phyloP scores from a whole-genome alignment of 371 early-diverging fungal genomes.

The Zychaea mexicana region DNA sequence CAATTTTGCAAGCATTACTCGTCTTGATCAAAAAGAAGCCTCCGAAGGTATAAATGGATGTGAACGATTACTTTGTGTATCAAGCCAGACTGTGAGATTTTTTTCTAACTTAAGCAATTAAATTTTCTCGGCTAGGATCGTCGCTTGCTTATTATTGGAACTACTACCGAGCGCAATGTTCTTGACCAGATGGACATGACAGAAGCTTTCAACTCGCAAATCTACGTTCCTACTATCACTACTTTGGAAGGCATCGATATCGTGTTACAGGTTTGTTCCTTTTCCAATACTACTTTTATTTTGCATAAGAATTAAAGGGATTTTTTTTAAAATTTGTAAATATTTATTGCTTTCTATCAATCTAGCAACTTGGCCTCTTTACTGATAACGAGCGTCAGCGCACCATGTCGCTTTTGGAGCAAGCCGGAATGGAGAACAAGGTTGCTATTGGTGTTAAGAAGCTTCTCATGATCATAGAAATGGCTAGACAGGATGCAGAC shows the following conservation, averaged over 20 bases:
- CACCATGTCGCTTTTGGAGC: slow-evolving; percentile 57
- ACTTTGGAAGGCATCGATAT: slow-evolving; percentile 61
- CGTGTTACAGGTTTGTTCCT: slow-evolving; percentile 58
- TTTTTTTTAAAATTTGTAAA: too few species aligned
- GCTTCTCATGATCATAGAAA: slow-evolving; percentile 86
- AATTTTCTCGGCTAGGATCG: slow-evolving; percentile 45
- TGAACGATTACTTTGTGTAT: too few species aligned
- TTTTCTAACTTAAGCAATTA: too few species aligned
- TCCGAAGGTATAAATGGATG: slow-evolving; percentile 80
- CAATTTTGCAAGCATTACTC: slow-evolving; percentile 94
- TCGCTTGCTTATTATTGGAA: slow-evolving; percentile 84
- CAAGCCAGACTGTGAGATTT: too few species aligned
- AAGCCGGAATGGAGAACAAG: slow-evolving; percentile 57
- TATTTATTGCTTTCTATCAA: not conserved
- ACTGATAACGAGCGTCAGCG: slow-evolving; percentile 57
- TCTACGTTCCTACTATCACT: slow-evolving; percentile 81
- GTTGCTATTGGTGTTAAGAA: slow-evolving; percentile 91
- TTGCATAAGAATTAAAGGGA: not conserved
- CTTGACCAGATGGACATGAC: slow-evolving; percentile 88
- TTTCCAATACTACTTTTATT: too few species aligned
- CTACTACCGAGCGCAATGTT: slow-evolving; percentile 79
- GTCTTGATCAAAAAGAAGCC: slow-evolving; percentile 92
- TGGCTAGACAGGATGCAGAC: slow-evolving; percentile 83
- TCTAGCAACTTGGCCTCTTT: slow-evolving; percentile 63
- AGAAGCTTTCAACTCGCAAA: slow-evolving; percentile 83